phyloP scores from a whole-genome alignment of 768 basidiomycete genomes.

The Amanita exitialis region DNA sequence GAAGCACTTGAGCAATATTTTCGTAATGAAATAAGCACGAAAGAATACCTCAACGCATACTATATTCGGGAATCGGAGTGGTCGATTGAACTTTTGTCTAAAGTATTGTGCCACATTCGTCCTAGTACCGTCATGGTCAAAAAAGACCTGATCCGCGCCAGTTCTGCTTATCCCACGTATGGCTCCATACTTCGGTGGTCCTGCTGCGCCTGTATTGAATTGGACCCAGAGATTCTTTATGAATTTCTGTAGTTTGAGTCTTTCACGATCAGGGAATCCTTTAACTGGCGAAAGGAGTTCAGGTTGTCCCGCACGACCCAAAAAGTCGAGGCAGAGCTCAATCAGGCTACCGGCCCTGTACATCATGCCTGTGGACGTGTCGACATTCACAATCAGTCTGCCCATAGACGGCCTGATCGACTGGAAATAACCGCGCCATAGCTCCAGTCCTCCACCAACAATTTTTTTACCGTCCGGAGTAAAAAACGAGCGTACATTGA shows the following conservation, averaged over 20 bases:
- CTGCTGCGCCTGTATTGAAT: conserved; percentile 14
- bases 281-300: conserved; percentile 20
- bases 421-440: conserved; percentile 80
- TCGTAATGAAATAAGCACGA: background rate
- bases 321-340: conserved; percentile 45
- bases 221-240: conserved; percentile 21
- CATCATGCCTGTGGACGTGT: conserved; percentile 72
- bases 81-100: conserved; percentile 13
- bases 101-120: conserved; percentile 14
- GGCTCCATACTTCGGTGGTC: conserved; percentile 24
- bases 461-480: conserved; percentile 39
- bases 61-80: conserved; percentile 34
- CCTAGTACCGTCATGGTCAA: conserved; percentile 36
- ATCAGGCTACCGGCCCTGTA: conserved; percentile 56
- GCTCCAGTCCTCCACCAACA: conserved; percentile 53
- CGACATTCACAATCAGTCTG: conserved; percentile 61
- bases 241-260: conserved; percentile 29
- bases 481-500: conserved; percentile 70
- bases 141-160: conserved; percentile 39
- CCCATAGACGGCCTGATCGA: conserved; percentile 61
- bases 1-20: background rate
- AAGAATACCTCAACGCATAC: conserved; percentile 42
- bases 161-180: conserved; percentile 43
- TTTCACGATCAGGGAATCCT: conserved; percentile 39
- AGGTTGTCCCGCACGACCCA: conserved; percentile 18